Evolutionary conservation across 1,284 basidiomycete genomes (phyloP).

Genomic region (Cystobasidium pallidum): DNA sequence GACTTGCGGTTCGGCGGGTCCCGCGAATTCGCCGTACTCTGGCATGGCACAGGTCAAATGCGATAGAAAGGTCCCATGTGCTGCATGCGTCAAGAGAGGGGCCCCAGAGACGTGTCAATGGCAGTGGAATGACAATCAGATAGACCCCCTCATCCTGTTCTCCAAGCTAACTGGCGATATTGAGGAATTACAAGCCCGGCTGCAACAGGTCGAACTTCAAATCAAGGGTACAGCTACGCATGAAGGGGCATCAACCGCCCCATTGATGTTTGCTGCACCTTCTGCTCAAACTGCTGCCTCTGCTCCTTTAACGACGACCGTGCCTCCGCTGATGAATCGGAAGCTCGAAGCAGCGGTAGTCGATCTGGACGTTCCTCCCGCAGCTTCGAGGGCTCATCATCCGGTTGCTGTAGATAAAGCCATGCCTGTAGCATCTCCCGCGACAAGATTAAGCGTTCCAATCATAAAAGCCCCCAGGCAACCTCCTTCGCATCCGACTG

Average conservation of each 20-base stretch:
- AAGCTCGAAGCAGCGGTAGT: too few species aligned
- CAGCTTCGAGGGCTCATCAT: too few species aligned
- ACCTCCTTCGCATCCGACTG: too few species aligned
- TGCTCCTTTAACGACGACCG: background rate
- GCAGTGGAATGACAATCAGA: slow-evolving; percentile 26
- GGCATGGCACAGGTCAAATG: slow-evolving; percentile 19
- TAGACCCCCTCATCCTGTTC: slow-evolving; percentile 25
- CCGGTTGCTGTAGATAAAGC: too few species aligned
- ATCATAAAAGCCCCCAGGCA: background rate
- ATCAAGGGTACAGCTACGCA: background rate
- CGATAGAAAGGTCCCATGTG: slow-evolving; percentile 25
- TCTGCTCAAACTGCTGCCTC: background rate
- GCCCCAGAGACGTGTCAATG: slow-evolving; percentile 28
- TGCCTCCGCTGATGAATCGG: too few species aligned
- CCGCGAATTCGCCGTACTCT: background rate
- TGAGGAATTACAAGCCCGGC: slow-evolving; percentile 12
- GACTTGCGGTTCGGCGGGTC: background rate
- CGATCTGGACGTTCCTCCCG: too few species aligned
- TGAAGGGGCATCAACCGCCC: background rate
- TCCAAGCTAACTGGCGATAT: slow-evolving; percentile 26
- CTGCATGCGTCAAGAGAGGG: slow-evolving; percentile 26
- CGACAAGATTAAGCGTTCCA: too few species aligned
- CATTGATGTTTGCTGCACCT: background rate
- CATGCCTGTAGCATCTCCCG: too few species aligned
- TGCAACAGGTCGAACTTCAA: slow-evolving; percentile 8